A percentile compares a stretch with the other conserved stretches of the same genome.
phyloP scores from a whole-genome alignment of 805 yeast species.

The Candida ulmi region DNA sequence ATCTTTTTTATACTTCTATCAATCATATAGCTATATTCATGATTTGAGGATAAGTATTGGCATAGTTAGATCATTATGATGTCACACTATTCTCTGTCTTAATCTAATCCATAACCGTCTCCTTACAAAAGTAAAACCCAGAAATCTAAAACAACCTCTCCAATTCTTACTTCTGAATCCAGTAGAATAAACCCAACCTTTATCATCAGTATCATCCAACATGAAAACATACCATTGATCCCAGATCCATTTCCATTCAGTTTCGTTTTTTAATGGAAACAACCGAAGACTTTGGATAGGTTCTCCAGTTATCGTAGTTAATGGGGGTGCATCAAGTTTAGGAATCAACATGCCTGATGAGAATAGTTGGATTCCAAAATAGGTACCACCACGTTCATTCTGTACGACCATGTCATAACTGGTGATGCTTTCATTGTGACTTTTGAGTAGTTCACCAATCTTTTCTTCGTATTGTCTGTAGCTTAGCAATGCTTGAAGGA shows the following conservation, averaged over 20 bases:
- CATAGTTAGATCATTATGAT: too few species aligned
- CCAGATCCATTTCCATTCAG: conserved; percentile 67
- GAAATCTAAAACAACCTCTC: conserved; percentile 57
- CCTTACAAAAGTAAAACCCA: conserved; percentile 49
- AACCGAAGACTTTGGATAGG: conserved; percentile 16
- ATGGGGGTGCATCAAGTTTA: conserved; percentile 40
- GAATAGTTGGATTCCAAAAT: conserved; percentile 48
- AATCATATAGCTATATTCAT: too few species aligned
- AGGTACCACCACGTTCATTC: conserved; percentile 48
- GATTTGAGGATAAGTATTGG: too few species aligned
- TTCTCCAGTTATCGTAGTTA: conserved; percentile 19
- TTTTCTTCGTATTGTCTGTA: background rate
- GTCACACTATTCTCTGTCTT: conserved; percentile 6
- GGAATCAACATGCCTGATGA: conserved; percentile 39
- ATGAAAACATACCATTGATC: conserved; percentile 67
- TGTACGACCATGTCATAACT: conserved; percentile 40
- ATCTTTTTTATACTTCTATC: too few species aligned
- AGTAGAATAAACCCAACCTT: conserved; percentile 76
- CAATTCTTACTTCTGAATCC: conserved; percentile 43
- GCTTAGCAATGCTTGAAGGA: background rate
- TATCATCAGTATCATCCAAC: conserved; percentile 67
- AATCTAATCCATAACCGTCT: conserved; percentile 59
- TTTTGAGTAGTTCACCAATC: background rate
- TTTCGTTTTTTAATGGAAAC: conserved; percentile 38
- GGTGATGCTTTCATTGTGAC: too few species aligned